Conservation (phyloP, 345 rosid species). For the Turnera subulata region DNA sequence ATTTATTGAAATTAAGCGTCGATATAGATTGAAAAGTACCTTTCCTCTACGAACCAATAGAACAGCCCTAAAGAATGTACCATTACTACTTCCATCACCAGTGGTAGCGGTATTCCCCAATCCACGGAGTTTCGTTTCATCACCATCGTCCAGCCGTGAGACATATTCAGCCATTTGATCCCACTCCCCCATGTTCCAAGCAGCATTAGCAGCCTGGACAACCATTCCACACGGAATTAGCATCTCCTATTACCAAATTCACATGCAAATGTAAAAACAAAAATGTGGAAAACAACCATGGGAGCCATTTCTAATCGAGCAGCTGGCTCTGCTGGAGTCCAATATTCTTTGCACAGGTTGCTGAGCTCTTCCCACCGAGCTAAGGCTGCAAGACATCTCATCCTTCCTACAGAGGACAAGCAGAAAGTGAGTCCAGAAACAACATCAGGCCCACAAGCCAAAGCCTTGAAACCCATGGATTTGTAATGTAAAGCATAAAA, state of each 20-base stretch:
- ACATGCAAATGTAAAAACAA: constrained; percentile 7
- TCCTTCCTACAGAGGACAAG: constrained; percentile 54
- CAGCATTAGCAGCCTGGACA: constrained; percentile 82
- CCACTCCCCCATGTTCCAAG: constrained; percentile 99
- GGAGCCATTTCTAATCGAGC: constrained; percentile 99
- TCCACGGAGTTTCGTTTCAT: constrained; percentile 78
- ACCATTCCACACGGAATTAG: constrained; percentile 16
- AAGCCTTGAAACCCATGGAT: too few species aligned
- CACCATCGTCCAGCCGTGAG: constrained; percentile 90
- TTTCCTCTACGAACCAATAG: constrained; percentile 73
- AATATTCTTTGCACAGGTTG: constrained; percentile 91
- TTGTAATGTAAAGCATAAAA: too few species aligned
- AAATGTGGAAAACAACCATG: constrained; percentile 54
- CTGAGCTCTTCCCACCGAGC: constrained; percentile 99
- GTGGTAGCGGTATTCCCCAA: constrained; percentile 80
- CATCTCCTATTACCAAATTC: constrained; percentile 8
- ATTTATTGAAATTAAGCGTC: too few species aligned
- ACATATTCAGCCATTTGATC: constrained; percentile 99
- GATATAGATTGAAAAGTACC: constrained; percentile 33
- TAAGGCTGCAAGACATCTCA: constrained; percentile 97
- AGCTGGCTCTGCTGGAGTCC: constrained; percentile 97
- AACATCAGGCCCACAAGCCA: not conserved
- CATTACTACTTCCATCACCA: constrained; percentile 93
- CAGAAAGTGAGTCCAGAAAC: not conserved
- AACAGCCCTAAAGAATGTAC: constrained; percentile 96